Percentiles rank a stretch among this genome's conserved stretches.
Conservation (phyloP, 163 green algal genomes). For the Scenedesmus sp. region DNA sequence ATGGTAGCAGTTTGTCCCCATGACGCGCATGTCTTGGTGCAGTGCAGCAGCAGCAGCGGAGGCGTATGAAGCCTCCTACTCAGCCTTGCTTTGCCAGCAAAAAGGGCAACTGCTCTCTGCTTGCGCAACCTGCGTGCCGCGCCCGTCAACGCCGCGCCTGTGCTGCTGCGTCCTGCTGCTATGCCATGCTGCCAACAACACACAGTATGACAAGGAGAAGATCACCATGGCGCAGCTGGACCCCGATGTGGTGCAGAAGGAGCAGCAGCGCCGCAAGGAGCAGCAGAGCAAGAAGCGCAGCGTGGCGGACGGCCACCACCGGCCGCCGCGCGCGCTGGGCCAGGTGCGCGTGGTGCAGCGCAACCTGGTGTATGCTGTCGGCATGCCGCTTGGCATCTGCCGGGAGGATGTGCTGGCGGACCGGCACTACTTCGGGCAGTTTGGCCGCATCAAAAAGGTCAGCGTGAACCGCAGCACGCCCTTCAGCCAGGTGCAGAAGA, state of each 20-base stretch:
- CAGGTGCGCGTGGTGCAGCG: constrained; percentile 94
- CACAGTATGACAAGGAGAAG: constrained; percentile 86
- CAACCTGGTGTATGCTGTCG: constrained; percentile 95
- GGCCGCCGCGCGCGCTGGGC: constrained; percentile 47
- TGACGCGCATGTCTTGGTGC: neutral
- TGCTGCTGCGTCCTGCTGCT: neutral
- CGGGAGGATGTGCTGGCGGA: constrained; percentile 83
- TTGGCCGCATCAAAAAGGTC: constrained; percentile 88
- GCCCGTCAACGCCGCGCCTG: neutral
- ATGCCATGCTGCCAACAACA: constrained; percentile 65
- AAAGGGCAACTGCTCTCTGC: too few relatives aligned
- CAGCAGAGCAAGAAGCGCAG: constrained; percentile 61
- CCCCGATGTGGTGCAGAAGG: constrained; percentile 72
- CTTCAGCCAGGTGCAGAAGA: constrained; percentile 62
- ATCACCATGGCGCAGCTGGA: constrained; percentile 81
- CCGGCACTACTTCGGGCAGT: constrained; percentile 89
- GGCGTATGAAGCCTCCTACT: neutral
- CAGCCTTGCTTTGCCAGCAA: neutral
- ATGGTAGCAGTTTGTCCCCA: neutral
- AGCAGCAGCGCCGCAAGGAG: constrained; percentile 76
- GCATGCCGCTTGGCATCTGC: constrained; percentile 86
- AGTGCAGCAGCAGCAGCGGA: neutral
- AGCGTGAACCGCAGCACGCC: constrained; percentile 81
- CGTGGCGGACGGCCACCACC: neutral
- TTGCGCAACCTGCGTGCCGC: neutral